These are phyloP conservation scores for Phytophthora pistaciae DNA, from an alignment of 352 stramenopile species.

Conservation along the genomic window DNA sequence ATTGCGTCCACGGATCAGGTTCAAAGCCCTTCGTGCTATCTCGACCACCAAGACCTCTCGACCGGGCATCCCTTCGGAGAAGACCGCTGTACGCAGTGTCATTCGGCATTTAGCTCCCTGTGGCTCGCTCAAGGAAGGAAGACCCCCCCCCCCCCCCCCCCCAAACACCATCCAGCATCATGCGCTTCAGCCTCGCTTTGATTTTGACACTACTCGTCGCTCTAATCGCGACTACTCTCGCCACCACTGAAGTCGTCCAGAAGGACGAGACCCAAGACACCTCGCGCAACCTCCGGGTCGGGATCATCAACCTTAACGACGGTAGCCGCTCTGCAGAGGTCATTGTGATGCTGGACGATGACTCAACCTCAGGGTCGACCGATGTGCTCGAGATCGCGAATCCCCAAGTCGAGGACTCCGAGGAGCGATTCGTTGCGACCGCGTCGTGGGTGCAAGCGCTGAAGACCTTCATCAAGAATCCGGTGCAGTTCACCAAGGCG, in stretches of 20 bases:
- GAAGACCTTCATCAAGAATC: constrained; percentile 1
- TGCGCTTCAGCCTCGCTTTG: not conserved
- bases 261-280: not conserved
- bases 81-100: not conserved
- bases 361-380: not conserved
- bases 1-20: not conserved
- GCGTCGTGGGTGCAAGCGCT: not conserved
- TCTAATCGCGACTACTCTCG: not conserved
- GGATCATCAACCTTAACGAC: not conserved
- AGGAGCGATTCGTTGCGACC: not conserved
- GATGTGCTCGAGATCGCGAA: not conserved
- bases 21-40: not conserved
- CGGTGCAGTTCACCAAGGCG: not conserved
- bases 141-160: no score
- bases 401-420: not conserved
- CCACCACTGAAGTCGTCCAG: not conserved
- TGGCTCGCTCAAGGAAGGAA: no score
- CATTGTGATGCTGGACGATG: not conserved
- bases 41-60: not conserved
- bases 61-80: no score
- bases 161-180: not conserved
- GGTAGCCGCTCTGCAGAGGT: not conserved
- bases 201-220: not conserved
- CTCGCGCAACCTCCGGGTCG: not conserved
- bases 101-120: not conserved